phyloP scores from a whole-genome alignment of 179 eudicot genomes.

The Spergularia azorica region DNA sequence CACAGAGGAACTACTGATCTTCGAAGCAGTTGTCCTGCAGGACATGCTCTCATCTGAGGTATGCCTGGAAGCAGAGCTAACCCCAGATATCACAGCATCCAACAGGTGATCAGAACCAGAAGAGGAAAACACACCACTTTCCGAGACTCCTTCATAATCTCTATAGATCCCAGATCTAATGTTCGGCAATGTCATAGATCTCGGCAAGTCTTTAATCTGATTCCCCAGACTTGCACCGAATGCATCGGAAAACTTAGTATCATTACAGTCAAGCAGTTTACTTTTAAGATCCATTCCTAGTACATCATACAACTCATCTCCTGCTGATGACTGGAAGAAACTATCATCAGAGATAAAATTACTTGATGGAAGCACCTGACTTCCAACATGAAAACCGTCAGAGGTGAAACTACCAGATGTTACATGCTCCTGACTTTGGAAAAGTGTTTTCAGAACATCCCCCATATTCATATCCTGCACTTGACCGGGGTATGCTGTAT shows the following conservation, averaged over 20 bases:
- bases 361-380: slow-evolving; percentile 28
- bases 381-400: slow-evolving; percentile 29
- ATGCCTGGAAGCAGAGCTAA: slow-evolving; percentile 46
- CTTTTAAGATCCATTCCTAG: slow-evolving; percentile 68
- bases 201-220: slow-evolving; percentile 23
- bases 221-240: slow-evolving; percentile 23
- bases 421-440: slow-evolving; percentile 25
- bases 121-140: slow-evolving; percentile 52
- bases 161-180: slow-evolving; percentile 35
- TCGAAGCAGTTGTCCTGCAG: slow-evolving; percentile 55
- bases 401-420: slow-evolving; percentile 18
- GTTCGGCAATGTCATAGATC: slow-evolving; percentile 31
- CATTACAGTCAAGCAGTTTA: slow-evolving; percentile 40
- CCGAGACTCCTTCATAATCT: slow-evolving; percentile 44
- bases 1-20: slow-evolving; percentile 50
- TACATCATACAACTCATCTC: slow-evolving; percentile 87
- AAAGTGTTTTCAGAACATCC: slow-evolving; percentile 26
- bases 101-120: slow-evolving; percentile 61
- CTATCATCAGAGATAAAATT: slow-evolving; percentile 39
- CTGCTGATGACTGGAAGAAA: slow-evolving; percentile 40
- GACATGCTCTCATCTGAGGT: slow-evolving; percentile 60
- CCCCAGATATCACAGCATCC: slow-evolving; percentile 80
- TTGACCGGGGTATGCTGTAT: slow-evolving; percentile 30
- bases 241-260: slow-evolving; percentile 21
- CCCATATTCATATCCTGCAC: slow-evolving; percentile 28